Base-by-base conservation (phyloP, 768 basidiomycete species). In the Symmetrospora coprosmae region DNA sequence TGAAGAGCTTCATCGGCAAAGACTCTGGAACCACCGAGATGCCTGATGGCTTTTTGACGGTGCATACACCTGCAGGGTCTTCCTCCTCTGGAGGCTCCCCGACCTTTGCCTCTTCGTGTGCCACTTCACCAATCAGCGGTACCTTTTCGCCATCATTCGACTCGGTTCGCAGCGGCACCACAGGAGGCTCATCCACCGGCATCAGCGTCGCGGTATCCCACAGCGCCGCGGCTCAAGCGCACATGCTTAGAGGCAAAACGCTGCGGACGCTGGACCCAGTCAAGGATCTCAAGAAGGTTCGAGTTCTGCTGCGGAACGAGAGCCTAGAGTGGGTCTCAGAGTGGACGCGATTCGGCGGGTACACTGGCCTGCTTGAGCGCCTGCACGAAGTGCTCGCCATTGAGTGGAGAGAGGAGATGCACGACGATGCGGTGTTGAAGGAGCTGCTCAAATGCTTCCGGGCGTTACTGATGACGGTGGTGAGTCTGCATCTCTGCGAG, bases 331-430 rank as follows among this genome's bases (percentile, higher is more conserved):
- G 72, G 91, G 83, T 94, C 13, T 79, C 87, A 66, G 82, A 83
- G 41, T 97, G 97, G 69, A 71, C 94, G 47, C 78, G 78, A 49
- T 72, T 81, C 23, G 87, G 89, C 16, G 94, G 94, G 1, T 99
- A 97, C 68, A 78, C 81, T 9, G 82, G 84, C 1, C 74, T 99
- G 31, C 71, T 96, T 39, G 86, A 83, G 0, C 77, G 88, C 53
- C 74, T 97, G 23, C 86, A 89, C 61, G 91, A 99, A 72, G 78
- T 97, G 17, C 77, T 99, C 1, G 86, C 90, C 67, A 81, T 96
- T 34, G 94, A 99, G 73, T 99, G 94, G 94, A 82, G 92, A 65
- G 92, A 97, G 71, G 94, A 99, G 70, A 92, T 97, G 69, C 92
- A 94, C 65, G 94, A 94, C 69, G 94, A 97, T 69, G 84, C 94